Percentiles rank a stretch among this genome's conserved stretches.
These are phyloP conservation scores for Apiospora malaysiana DNA, from an alignment of 2,329 filamentous ascomycete species.

Conservation along the genomic window DNA sequence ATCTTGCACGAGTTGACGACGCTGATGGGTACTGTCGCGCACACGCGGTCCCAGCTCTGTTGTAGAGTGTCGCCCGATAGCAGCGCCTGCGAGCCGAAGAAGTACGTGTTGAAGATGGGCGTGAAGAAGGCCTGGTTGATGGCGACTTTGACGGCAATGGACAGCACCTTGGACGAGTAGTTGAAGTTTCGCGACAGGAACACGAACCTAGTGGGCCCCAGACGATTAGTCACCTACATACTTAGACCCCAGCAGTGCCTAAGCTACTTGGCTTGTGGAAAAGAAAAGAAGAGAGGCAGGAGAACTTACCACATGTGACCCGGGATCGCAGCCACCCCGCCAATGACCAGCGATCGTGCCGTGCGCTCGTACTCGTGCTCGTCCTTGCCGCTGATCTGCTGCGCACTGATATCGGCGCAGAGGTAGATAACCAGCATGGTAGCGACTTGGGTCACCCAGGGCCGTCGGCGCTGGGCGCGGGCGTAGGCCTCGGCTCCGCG, in stretches of 20 bases:
- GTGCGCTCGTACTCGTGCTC: constrained; percentile 73
- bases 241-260: too few species aligned
- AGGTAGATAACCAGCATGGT: constrained; percentile 81
- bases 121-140: constrained; percentile 85
- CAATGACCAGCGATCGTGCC: constrained; percentile 74
- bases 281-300: background rate
- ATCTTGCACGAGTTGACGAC: constrained; percentile 82
- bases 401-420: constrained; percentile 77
- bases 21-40: constrained; percentile 76
- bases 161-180: constrained; percentile 73
- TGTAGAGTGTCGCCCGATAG: constrained; percentile 69
- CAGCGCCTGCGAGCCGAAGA: constrained; percentile 80
- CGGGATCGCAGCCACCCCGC: constrained; percentile 75
- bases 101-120: constrained; percentile 82
- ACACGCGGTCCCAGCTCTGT: constrained; percentile 73
- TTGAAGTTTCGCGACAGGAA: constrained; percentile 86
- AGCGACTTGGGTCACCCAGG: constrained; percentile 79
- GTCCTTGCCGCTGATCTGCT: constrained; percentile 65
- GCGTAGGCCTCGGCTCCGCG: constrained; percentile 65
- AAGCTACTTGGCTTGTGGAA: too few species aligned
- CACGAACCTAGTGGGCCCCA: constrained; percentile 64
- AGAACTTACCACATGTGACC: constrained; percentile 76
- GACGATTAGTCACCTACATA: constrained; percentile 9
- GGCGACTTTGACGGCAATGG: constrained; percentile 76
- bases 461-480: constrained; percentile 71